Conservation (phyloP, 129 eudicot species). For the Escallonia rubra region DNA sequence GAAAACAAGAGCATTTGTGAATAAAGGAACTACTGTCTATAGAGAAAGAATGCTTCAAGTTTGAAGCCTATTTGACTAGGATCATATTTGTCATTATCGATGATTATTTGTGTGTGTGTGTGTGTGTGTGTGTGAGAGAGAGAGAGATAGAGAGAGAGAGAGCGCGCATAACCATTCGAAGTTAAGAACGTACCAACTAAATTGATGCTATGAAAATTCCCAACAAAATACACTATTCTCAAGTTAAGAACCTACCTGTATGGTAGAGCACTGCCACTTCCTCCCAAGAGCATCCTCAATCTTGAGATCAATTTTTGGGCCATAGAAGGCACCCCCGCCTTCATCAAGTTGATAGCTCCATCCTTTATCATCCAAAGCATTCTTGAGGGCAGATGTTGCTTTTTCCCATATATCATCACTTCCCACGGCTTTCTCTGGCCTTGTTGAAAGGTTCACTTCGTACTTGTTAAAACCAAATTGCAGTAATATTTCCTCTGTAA, state of each 20-base stretch:
- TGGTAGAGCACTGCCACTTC: constrained; percentile 98
- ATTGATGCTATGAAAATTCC: neutral
- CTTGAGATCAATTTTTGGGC: constrained; percentile 97
- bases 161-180: neutral
- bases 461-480: constrained; percentile 91
- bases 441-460: constrained; percentile 94
- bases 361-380: constrained; percentile 91
- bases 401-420: constrained; percentile 92
- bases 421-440: constrained; percentile 92
- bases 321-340: constrained; percentile 99
- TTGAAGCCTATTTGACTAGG: neutral
- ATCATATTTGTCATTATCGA: neutral
- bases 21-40: no score
- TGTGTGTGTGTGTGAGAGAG: no score
- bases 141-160: no score
- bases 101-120: neutral
- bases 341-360: constrained; percentile 88
- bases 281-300: constrained; percentile 97
- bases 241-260: constrained; percentile 47
- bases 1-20: neutral
- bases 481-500: constrained; percentile 81
- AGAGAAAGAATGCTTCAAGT: neutral
- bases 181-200: neutral
- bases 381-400: constrained; percentile 85
- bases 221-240: neutral